Conservation (phyloP, 768 basidiomycete genomes). For the Lactarius hengduanensis region DNA sequence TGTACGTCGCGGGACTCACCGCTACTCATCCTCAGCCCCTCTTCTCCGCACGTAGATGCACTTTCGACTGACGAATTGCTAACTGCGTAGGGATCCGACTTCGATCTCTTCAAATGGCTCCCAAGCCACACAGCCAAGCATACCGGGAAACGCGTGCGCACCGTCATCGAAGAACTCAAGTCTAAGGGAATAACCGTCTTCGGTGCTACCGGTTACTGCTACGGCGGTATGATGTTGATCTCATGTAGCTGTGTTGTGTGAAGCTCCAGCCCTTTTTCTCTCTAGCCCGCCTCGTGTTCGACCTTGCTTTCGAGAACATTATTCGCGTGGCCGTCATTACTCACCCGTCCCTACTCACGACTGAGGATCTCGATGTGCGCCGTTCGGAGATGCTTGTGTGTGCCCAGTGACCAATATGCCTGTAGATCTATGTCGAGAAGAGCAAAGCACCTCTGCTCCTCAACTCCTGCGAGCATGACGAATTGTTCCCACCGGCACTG, state of each 20-base stretch:
- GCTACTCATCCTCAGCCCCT: neutral
- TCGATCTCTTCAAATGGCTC: slow-evolving; percentile 17
- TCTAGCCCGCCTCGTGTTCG: slow-evolving; percentile 22
- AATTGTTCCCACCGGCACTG: slow-evolving; percentile 36
- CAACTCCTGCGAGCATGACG: slow-evolving; percentile 41
- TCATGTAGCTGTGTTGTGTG: neutral
- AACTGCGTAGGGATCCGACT: slow-evolving; percentile 7
- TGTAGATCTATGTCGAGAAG: slow-evolving; percentile 36
- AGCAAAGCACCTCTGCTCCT: slow-evolving; percentile 44
- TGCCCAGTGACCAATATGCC: neutral
- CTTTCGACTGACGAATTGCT: neutral
- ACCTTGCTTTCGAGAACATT: slow-evolving; percentile 44
- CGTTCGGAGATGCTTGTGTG: neutral
- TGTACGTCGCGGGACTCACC: slow-evolving; percentile 14
- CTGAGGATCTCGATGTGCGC: slow-evolving; percentile 41
- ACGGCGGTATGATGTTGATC: slow-evolving; percentile 23
- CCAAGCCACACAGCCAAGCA: slow-evolving; percentile 26
- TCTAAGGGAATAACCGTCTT: slow-evolving; percentile 34
- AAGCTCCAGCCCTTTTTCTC: neutral
- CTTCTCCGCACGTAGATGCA: neutral
- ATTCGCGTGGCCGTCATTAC: slow-evolving; percentile 42
- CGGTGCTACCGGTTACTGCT: slow-evolving; percentile 36
- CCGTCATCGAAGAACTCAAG: slow-evolving; percentile 34
- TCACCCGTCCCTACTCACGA: slow-evolving; percentile 48
- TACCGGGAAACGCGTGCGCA: slow-evolving; percentile 30